Conservation (phyloP, 2,329 filamentous ascomycete genomes). For the Fusarium agapanthi region DNA sequence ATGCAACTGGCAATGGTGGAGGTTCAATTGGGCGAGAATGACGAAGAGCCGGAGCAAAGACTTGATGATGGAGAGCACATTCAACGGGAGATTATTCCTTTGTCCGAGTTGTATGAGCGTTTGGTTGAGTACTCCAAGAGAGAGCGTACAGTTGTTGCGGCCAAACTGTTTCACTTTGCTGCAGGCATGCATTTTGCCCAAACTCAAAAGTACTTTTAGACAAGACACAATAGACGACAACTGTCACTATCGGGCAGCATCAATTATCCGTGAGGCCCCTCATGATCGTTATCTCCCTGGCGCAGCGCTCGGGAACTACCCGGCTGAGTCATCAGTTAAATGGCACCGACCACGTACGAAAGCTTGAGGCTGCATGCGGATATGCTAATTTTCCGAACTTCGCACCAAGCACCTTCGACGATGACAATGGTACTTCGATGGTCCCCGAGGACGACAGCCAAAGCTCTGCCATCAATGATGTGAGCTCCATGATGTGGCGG, state of each 20-base stretch:
- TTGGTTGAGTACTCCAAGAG: constrained; percentile 40
- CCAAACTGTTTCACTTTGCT: constrained; percentile 42
- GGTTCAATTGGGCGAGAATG: constrained; percentile 31
- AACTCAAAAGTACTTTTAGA: constrained; percentile 41
- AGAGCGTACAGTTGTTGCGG: constrained; percentile 37
- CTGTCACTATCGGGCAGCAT: not conserved
- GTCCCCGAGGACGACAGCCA: not conserved
- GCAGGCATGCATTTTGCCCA: constrained; percentile 43
- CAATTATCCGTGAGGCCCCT: not conserved
- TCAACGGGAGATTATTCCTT: constrained; percentile 34
- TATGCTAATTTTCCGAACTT: not conserved
- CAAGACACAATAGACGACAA: not conserved
- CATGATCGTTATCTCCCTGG: not conserved
- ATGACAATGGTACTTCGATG: not conserved
- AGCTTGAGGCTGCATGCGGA: not conserved
- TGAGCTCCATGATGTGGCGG: constrained; percentile 3
- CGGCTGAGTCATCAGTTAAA: not conserved
- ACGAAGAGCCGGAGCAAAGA: constrained; percentile 35
- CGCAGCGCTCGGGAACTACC: not conserved
- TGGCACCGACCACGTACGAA: not conserved
- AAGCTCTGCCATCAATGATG: not conserved
- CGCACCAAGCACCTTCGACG: not conserved
- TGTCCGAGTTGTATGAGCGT: constrained; percentile 37
- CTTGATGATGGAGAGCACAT: constrained; percentile 41
- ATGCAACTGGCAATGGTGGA: constrained; percentile 43